Conservation (phyloP, 441 rosid genomes). For the Adansonia gregorii region DNA sequence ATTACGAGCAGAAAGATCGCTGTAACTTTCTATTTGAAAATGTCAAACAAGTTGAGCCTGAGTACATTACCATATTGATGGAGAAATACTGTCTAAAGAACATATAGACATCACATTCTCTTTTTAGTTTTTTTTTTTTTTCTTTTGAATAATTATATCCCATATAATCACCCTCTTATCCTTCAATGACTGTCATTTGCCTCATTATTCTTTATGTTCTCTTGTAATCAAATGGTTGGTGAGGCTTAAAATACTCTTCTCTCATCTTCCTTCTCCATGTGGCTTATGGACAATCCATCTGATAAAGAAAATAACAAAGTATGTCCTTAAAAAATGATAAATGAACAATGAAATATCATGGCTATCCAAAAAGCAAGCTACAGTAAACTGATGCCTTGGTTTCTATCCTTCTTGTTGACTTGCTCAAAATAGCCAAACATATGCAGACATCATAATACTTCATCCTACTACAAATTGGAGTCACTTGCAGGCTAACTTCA, state of each 20-base stretch:
- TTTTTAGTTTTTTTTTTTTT: background rate
- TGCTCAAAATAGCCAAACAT: constrained; percentile 1
- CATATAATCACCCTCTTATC: background rate
- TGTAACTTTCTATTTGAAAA: background rate
- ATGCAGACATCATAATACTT: background rate
- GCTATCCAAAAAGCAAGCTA: constrained; percentile 13
- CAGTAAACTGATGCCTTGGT: background rate
- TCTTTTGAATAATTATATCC: background rate
- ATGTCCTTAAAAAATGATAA: background rate
- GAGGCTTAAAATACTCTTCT: constrained; percentile 1
- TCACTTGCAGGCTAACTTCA: constrained; percentile 4
- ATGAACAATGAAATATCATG: background rate
- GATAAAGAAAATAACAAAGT: background rate
- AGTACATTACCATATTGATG: constrained; percentile 1
- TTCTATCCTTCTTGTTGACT: constrained; percentile 17
- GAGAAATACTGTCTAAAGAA: constrained; percentile 8
- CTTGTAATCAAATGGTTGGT: background rate
- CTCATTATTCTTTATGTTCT: constrained; percentile 2
- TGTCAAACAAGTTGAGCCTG: background rate
- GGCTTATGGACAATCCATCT: background rate
- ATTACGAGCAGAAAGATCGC: background rate
- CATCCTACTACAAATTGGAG: background rate
- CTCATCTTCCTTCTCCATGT: background rate
- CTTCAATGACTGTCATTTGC: background rate
- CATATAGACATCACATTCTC: constrained; percentile 13